Evolutionary conservation across 2,329 filamentous ascomycete genomes (phyloP), one percentile per base, ranked within the genome.

Genomic region (Fusarium decemcellulare): DNA sequence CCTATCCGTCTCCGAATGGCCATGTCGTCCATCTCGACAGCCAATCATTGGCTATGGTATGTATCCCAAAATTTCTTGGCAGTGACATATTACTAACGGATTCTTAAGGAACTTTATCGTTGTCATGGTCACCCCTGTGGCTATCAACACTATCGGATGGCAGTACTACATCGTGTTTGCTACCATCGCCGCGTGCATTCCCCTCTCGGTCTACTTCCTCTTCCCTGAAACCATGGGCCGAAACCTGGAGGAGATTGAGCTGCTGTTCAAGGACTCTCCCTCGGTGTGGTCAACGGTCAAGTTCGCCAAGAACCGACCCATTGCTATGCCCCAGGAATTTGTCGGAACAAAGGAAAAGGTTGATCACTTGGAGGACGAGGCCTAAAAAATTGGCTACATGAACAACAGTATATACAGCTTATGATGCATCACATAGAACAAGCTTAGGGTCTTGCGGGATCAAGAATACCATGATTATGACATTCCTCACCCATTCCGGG

Each of bases 111-210:
- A 80, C 72, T 84, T 86, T 73, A 81, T 82, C 8, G 77, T 82
- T 43, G 88, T 91, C 34, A 84, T 92, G 70, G 86, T 92, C 29
- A 92, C 90, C 0, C 91, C 90, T 0, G 85, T 90, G 1, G 84
- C 92, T 5, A 85, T 92, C 18, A 80, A 87, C 60, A 86, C 87
- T 48, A 90, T 86, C 12, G 82, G 82, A 14, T 89, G 83, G 75
- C 84, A 86, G 40, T 83, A 87, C 1, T 76, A 76, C 65, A 76
- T 76, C 18, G 83, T 87, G 2, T 87, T 86, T 27, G 76, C 77
- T 6, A 76, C 75, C 27, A 82, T 85, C 48, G 82, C 83, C 65
- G 81, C 81, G 23, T 74, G 80, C 8, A 84, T 85, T 40, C 75
- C 84, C 9, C 79, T 83, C 7, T 79, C 81, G 14, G 84, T 83